Percentiles rank a stretch among this genome's conserved stretches.
phyloP scores from a whole-genome alignment of 2,329 filamentous ascomycete species.

The Chaetomiaceae sp. region DNA sequence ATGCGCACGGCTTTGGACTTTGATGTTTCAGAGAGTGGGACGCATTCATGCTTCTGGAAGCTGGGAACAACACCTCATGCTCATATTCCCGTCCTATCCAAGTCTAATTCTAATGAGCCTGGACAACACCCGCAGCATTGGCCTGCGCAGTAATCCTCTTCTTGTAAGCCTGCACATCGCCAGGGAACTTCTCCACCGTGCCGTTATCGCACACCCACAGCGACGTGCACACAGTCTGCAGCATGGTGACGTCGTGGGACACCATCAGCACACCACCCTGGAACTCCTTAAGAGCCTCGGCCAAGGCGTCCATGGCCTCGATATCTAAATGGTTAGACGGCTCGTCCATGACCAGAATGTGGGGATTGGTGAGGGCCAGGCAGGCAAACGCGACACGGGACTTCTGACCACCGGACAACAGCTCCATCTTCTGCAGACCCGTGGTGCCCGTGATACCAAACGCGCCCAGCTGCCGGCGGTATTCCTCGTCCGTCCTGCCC shows the following conservation, averaged over 20 bases:
- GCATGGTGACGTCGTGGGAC: constrained; percentile 97
- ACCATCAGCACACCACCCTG: constrained; percentile 97
- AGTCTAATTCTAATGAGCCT: constrained; percentile 46
- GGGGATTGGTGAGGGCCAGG: constrained; percentile 85
- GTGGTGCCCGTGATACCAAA: constrained; percentile 91
- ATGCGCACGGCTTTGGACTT: no score
- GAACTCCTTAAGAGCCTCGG: constrained; percentile 77
- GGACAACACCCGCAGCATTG: constrained; percentile 80
- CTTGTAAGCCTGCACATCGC: constrained; percentile 96
- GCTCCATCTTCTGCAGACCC: constrained; percentile 89
- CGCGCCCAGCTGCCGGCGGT: constrained; percentile 88
- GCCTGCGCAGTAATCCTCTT: constrained; percentile 90
- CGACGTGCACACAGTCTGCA: constrained; percentile 91
- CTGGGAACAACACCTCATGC: not conserved
- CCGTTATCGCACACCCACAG: constrained; percentile 96
- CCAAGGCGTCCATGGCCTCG: constrained; percentile 95
- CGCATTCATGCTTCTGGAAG: no score
- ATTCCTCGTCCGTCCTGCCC: constrained; percentile 91
- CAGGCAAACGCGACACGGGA: constrained; percentile 98
- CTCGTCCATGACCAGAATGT: constrained; percentile 96
- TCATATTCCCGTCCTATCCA: not conserved
- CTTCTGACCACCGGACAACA: constrained; percentile 95
- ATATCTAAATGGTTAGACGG: constrained; percentile 99
- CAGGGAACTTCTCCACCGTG: constrained; percentile 91
- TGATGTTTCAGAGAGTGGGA: no score